Evolutionary conservation across 73 alveolate species (phyloP), one percentile per base, ranked within the genome.

Genomic region (Urostyla sp.): DNA sequence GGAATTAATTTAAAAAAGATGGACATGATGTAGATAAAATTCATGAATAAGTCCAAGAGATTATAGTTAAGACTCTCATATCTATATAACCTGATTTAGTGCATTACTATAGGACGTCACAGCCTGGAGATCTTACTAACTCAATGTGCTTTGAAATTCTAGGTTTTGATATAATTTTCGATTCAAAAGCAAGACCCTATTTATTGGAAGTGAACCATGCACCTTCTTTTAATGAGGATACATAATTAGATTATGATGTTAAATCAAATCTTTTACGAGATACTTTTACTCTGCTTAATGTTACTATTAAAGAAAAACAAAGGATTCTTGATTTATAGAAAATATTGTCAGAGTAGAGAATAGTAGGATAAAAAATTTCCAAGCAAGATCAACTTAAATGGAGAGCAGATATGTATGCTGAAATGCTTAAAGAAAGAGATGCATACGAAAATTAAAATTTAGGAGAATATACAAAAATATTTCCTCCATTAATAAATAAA

Each of bases 121-220:
- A 94, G 75, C 94, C 94, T 32, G 90, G 85, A 24, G 93, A 93
- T 73, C 26, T 75, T 57, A 72, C 73, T 49, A 82, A 82, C 72
- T 54, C 79, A 27, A 95, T 93, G 97, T 93, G 97, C 57, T 93
- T 93, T 85, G 97, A 95, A 73, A 75, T 95, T 10, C 89, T 93
- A 50, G 99, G 99, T 3, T 92, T 96, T 38, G 99, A 96, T 84
- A 85, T 92, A 45, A 57, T 96, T 30, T 72, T 93, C 11, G 98
- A 96, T 78, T 26, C 60, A 35, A 69, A 93, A 54, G 69, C 75
- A 31, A 92, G 89, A 85, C 96, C 98, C n/a, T 96, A 76, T 75
- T 87, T 96, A 27, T 84, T 96, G 18, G 99, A 96, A 91, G 96
- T 94, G 16, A 96, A 96, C 89, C 94, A 90, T 52, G 87, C 98